Conservation (phyloP, 2,329 filamentous ascomycete species). For the Allantophomopsis cytisporea region DNA sequence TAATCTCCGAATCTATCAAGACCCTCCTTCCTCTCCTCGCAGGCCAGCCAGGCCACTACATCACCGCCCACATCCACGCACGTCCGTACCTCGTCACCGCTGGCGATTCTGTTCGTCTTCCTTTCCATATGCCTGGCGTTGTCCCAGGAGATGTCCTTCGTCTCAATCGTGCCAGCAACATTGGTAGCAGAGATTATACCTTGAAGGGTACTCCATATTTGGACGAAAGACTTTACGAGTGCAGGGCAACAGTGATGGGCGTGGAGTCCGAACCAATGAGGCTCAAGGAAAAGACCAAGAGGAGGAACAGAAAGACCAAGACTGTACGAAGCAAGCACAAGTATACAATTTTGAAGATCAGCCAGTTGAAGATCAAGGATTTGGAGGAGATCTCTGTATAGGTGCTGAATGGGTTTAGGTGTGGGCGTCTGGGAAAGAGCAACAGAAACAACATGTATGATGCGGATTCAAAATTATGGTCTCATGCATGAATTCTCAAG, state of each 20-base stretch:
- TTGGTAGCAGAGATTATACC: conserved; percentile 85
- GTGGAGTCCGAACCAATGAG: conserved; percentile 70
- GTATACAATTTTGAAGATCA: conserved; percentile 76
- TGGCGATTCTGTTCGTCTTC: conserved; percentile 64
- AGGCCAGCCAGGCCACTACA: conserved; percentile 64
- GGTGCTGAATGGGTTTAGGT: not conserved
- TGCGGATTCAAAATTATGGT: no score
- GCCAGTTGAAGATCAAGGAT: conserved; percentile 48
- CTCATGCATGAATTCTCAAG: no score
- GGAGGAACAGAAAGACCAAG: conserved; percentile 59
- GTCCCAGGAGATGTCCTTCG: conserved; percentile 74
- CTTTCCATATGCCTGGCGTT: conserved; percentile 66
- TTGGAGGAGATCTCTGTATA: conserved; percentile 23
- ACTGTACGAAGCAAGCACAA: conserved; percentile 79
- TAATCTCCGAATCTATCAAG: conserved; percentile 39
- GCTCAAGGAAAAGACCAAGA: conserved; percentile 69
- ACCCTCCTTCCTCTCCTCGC: conserved; percentile 57
- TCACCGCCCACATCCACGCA: conserved; percentile 67
- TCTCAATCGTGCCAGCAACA: conserved; percentile 67
- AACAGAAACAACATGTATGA: no score
- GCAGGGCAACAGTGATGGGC: conserved; percentile 72
- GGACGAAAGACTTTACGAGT: conserved; percentile 74
- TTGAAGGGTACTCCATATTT: conserved; percentile 71
- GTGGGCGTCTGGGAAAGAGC: no score
- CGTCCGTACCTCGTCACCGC: conserved; percentile 67